A percentile compares a stretch with the other conserved stretches of the same genome.
Conservation (phyloP, 331 rosid genomes). For the Quercus tomentella region DNA sequence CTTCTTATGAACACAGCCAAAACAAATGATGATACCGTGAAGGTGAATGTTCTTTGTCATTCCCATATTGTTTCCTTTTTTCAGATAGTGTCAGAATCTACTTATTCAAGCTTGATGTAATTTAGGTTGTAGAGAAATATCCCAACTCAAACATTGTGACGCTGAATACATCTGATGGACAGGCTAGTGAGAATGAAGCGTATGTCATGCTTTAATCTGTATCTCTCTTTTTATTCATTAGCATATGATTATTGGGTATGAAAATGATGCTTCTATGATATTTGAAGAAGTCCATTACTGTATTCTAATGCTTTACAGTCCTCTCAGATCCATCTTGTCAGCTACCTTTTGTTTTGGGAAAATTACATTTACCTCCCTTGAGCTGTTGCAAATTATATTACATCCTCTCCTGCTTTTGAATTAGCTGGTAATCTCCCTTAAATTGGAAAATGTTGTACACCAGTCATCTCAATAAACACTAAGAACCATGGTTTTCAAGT, state of each 20-base stretch:
- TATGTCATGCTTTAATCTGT: slow-evolving; percentile 33
- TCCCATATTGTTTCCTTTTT: slow-evolving; percentile 12
- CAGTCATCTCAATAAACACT: too few relatives aligned
- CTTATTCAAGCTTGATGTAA: slow-evolving; percentile 17
- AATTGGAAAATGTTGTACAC: too few relatives aligned
- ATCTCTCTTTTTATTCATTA: not conserved
- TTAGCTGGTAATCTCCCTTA: too few relatives aligned
- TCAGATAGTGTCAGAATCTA: slow-evolving; percentile 12
- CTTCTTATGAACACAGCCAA: slow-evolving; percentile 40
- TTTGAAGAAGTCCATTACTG: not conserved
- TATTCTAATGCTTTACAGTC: not conserved
- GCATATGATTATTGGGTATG: not conserved
- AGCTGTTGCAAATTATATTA: too few relatives aligned
- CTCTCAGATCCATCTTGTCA: not conserved
- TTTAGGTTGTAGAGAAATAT: slow-evolving; percentile 52
- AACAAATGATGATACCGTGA: slow-evolving; percentile 40
- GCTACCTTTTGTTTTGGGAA: too few relatives aligned
- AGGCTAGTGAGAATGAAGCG: slow-evolving; percentile 32
- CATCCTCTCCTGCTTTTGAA: too few relatives aligned
- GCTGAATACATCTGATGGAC: slow-evolving; percentile 19
- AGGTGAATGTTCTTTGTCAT: slow-evolving; percentile 40
- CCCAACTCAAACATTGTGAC: slow-evolving; percentile 36
- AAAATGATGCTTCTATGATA: not conserved
- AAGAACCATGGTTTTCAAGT: too few relatives aligned
- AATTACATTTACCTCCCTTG: too few relatives aligned